A percentile compares a stretch with the other conserved stretches of the same genome.
Conservation (phyloP, 345 rosid species). For the Eutrema yunnanense region DNA sequence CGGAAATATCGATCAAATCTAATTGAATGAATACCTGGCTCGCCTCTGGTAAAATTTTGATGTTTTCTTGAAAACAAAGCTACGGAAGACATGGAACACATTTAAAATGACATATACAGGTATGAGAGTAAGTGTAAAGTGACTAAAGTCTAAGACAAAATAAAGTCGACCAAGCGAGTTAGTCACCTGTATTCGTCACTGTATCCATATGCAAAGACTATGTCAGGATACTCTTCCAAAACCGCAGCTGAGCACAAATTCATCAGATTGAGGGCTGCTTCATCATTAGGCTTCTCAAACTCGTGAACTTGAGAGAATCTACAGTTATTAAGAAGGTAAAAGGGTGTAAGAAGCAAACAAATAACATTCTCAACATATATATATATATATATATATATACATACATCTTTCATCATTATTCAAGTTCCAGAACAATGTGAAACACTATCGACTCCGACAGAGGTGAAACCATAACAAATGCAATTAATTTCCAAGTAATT, state of each 20-base stretch:
- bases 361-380: neutral
- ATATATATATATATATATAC: neutral
- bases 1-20: neutral
- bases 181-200: conserved; percentile 67
- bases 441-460: neutral
- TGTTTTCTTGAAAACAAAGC: conserved; percentile 78
- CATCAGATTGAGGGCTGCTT: conserved; percentile 60
- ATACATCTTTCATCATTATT: neutral
- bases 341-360: neutral
- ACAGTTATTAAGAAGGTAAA: neutral
- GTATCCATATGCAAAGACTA: conserved; percentile 74
- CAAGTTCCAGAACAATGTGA: neutral
- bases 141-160: neutral
- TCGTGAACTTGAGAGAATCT: conserved; percentile 66
- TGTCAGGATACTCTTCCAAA: conserved; percentile 67
- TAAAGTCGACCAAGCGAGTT: neutral
- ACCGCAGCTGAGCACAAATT: conserved; percentile 60
- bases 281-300: conserved; percentile 78
- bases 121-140: neutral
- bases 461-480: neutral
- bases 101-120: neutral
- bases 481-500: neutral
- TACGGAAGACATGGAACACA: conserved; percentile 23
- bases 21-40: conserved; percentile 45
- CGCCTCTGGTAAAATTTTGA: conserved; percentile 81